Evolutionary conservation across 345 rosid genomes (phyloP).

Genomic region (Physaria fendleri): DNA sequence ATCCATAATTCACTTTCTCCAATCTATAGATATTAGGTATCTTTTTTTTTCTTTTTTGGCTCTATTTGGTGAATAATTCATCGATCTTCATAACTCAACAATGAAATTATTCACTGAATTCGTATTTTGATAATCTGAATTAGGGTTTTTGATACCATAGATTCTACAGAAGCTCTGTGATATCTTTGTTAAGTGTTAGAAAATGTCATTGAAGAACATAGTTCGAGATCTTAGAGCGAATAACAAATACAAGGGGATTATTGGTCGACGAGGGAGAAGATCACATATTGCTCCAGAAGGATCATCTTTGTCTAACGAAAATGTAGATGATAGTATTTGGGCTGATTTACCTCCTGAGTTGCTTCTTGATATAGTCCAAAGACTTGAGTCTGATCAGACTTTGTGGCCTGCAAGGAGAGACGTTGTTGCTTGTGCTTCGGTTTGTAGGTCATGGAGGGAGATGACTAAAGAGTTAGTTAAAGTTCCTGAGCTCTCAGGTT

Average conservation of each 20-base stretch:
- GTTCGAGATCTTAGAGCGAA: too few species aligned
- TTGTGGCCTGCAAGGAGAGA: slow-evolving; percentile 81
- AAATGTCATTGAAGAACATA: too few species aligned
- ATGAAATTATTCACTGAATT: too few species aligned
- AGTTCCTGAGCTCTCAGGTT: slow-evolving; percentile 62
- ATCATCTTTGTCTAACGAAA: slow-evolving; percentile 15
- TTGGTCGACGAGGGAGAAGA: slow-evolving; percentile 45
- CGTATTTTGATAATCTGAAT: too few species aligned
- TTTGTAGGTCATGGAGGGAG: slow-evolving; percentile 82
- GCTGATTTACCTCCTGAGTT: slow-evolving; percentile 84
- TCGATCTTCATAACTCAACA: too few species aligned
- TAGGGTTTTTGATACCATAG: too few species aligned
- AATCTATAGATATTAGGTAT: too few species aligned
- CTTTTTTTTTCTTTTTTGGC: too few species aligned
- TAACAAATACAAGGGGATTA: slow-evolving; percentile 8
- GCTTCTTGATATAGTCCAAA: slow-evolving; percentile 56
- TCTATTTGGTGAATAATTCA: too few species aligned
- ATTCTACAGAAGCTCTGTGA: too few species aligned
- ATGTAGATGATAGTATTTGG: slow-evolving; percentile 48
- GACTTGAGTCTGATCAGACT: slow-evolving; percentile 48
- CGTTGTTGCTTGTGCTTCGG: slow-evolving; percentile 78
- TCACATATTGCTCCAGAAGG: slow-evolving; percentile 69
- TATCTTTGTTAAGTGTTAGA: slow-evolving; percentile 24
- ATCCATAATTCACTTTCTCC: too few species aligned
- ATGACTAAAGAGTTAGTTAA: slow-evolving; percentile 54